These are phyloP conservation scores for Buddleja alternifolia DNA, from an alignment of 257 asterid genomes.

Conservation along the genomic window DNA sequence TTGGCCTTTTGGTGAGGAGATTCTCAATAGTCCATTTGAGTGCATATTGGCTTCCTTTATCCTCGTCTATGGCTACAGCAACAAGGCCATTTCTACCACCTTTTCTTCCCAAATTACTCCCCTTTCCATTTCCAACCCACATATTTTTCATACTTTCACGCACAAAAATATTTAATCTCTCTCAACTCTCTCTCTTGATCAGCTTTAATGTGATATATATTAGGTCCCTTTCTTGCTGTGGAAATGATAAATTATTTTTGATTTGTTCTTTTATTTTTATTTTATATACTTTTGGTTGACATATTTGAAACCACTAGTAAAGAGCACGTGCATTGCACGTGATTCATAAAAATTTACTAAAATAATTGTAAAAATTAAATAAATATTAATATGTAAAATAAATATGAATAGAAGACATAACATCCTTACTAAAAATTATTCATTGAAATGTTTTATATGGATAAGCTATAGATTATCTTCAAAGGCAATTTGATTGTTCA, in stretches of 20 bases:
- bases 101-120: slow-evolving; percentile 33
- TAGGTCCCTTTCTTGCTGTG: neutral
- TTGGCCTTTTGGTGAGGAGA: slow-evolving; percentile 67
- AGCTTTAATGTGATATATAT: neutral
- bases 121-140: slow-evolving; percentile 61
- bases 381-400: no score
- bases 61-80: slow-evolving; percentile 83
- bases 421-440: no score
- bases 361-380: no score
- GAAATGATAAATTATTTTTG: neutral
- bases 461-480: no score
- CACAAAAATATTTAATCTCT: neutral
- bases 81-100: slow-evolving; percentile 65
- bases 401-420: no score
- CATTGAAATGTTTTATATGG: no score
- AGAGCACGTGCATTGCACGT: no score
- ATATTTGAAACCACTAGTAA: slow-evolving; percentile 21
- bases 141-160: slow-evolving; percentile 38
- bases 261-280: neutral
- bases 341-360: no score
- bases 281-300: slow-evolving; percentile 25
- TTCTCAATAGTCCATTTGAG: no score
- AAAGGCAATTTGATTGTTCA: no score
- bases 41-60: slow-evolving; percentile 81
- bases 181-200: neutral